Base-by-base conservation (phyloP, 2,329 filamentous ascomycete genomes). In the Hymenoscyphus repandus region DNA sequence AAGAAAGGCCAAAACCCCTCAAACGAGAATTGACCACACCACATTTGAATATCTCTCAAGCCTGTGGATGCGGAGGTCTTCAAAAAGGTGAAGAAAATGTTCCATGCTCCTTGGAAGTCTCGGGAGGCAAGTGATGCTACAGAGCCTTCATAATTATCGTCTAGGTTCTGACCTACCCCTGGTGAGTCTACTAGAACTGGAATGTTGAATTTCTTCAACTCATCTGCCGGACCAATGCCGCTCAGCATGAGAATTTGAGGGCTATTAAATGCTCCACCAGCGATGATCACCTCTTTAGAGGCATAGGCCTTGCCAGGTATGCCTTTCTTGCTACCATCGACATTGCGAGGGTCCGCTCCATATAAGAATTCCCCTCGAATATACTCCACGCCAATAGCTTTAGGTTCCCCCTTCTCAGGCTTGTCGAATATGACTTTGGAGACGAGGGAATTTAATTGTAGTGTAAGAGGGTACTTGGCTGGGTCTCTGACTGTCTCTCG, bases 91-190 rank as follows among this genome's bases (percentile, higher is more conserved):
- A 49, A 49, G 38, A 39, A 49, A n/a, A 49, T 49, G 30, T 49
- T 49, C 11, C 27, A n/a, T 7, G 17, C 20, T 10, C 36, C 46
- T 36, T 42, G 34, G 30, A 49, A 42, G 27, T 49, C 46, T 15
- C 46, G 38, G 18, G 46, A 37, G 2, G 46, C 46, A 6, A 49
- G 38, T 9, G 46, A 49, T n/a, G 46, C 46, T 5, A 49, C 46
- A 5, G 38, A 42, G 17, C 38, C 46, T 15, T 51, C 49, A 17
- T 51, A 51, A 15, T 47, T 46, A 11, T 51, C 50, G 17, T 78
- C 72, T 1, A 84, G 69, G 64, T 85, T 84, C 38, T 70, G 72
- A 39, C 83, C 83, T 13, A 87, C 82, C 9, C 86, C 81, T 0
- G 81, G 81, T 1, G 82, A 71, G 59, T 86, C 73, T 2, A 52